A percentile compares a stretch with the other conserved stretches of the same genome.
These are phyloP conservation scores for Trypanosoma avium DNA, from an alignment of 208 protist genomes.

Conservation along the genomic window DNA sequence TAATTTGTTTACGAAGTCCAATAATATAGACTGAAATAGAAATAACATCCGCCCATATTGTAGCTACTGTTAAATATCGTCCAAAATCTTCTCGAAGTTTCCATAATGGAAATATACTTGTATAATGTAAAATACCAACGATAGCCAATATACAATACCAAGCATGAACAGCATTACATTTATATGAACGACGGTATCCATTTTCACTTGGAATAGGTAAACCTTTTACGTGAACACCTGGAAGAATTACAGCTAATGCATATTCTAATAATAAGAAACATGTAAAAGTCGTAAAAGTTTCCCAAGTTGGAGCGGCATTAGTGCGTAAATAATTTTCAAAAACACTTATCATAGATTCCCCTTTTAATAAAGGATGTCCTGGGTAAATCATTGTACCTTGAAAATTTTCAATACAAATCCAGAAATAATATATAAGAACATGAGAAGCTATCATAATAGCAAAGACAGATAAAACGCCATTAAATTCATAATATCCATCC, in stretches of 20 bases:
- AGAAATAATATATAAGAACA: slow-evolving; percentile 90
- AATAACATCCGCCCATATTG: slow-evolving; percentile 81
- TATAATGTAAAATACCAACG: slow-evolving; percentile 60
- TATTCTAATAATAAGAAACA: slow-evolving; percentile 81
- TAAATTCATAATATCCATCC: slow-evolving; percentile 83
- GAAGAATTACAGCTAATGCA: slow-evolving; percentile 70
- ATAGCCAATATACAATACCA: slow-evolving; percentile 87
- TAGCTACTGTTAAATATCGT: slow-evolving; percentile 69
- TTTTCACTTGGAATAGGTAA: slow-evolving; percentile 85
- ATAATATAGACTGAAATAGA: slow-evolving; percentile 68
- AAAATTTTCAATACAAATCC: slow-evolving; percentile 72
- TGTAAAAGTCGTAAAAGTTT: slow-evolving; percentile 51
- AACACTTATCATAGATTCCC: slow-evolving; percentile 43
- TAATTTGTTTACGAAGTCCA: slow-evolving; percentile 57
- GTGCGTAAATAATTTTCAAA: slow-evolving; percentile 52
- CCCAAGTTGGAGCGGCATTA: slow-evolving; percentile 46
- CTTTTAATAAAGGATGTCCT: slow-evolving; percentile 66
- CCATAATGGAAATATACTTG: slow-evolving; percentile 60
- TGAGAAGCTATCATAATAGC: slow-evolving; percentile 89
- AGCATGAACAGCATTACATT: slow-evolving; percentile 84
- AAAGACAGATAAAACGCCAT: slow-evolving; percentile 54
- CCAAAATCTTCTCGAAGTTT: slow-evolving; percentile 74
- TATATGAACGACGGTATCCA: slow-evolving; percentile 80
- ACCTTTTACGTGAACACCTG: slow-evolving; percentile 78
- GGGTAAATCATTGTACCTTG: slow-evolving; percentile 85